Percentiles rank a stretch among this genome's conserved stretches.
phyloP scores from a whole-genome alignment of 2,329 filamentous ascomycete species.

The Orbilia blumenaviensis region DNA sequence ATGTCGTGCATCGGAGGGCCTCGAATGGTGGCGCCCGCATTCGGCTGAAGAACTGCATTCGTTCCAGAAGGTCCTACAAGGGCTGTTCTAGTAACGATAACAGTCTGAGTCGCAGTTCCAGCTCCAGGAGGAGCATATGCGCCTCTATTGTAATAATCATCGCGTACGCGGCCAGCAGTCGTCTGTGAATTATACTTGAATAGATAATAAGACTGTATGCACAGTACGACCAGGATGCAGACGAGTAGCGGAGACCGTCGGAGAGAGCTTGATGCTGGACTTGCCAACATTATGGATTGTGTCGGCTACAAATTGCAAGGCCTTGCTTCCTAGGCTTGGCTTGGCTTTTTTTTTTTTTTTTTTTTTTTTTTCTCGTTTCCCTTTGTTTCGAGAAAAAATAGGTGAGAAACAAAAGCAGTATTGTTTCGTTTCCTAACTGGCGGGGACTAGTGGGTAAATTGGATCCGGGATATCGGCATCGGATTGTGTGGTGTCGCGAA shows the following conservation, averaged over 20 bases:
- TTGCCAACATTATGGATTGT: slow-evolving; percentile 38
- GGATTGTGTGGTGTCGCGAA: slow-evolving; percentile 4
- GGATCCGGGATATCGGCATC: slow-evolving; percentile 27
- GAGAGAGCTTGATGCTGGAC: slow-evolving; percentile 26
- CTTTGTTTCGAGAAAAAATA: neutral
- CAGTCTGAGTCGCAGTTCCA: slow-evolving; percentile 1
- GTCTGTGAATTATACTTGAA: slow-evolving; percentile 48
- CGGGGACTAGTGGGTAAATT: slow-evolving; percentile 28
- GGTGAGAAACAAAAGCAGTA: neutral
- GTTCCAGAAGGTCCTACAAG: slow-evolving; percentile 30
- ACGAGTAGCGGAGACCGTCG: slow-evolving; percentile 48
- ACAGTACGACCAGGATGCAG: slow-evolving; percentile 40
- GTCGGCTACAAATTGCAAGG: slow-evolving; percentile 1
- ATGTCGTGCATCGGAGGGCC: slow-evolving; percentile 35
- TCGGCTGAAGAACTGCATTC: slow-evolving; percentile 20
- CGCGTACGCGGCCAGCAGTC: neutral
- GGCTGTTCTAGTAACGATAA: slow-evolving; percentile 40
- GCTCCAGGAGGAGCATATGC: neutral
- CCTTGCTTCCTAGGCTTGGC: slow-evolving; percentile 9
- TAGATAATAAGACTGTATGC: slow-evolving; percentile 47
- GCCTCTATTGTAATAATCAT: neutral
- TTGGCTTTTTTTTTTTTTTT: neutral
- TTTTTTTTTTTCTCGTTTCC: neutral
- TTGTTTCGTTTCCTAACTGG: slow-evolving; percentile 9
- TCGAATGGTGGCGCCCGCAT: slow-evolving; percentile 10